Conservation (phyloP, 108 stramenopile genomes). For the Schizochytrium sp. region DNA sequence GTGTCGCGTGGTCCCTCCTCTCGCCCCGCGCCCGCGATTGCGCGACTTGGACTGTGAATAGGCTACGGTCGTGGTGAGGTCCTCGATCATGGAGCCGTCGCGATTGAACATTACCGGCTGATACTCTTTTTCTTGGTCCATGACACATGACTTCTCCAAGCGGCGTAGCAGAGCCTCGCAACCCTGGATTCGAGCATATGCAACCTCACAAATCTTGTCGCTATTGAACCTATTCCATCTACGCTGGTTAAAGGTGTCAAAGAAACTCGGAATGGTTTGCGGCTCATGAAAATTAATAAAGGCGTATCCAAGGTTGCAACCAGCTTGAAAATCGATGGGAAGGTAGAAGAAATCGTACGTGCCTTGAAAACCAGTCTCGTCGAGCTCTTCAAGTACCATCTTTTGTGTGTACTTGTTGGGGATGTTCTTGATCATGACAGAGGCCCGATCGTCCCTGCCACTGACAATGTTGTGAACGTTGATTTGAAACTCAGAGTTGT, state of each 20-base stretch:
- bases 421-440: conserved; percentile 97
- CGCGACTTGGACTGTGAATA: not conserved
- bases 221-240: conserved; percentile 91
- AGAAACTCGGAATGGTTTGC: conserved; percentile 75
- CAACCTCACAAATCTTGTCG: conserved; percentile 94
- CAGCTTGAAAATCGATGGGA: conserved; percentile 98
- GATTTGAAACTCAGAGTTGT: conserved; percentile 36
- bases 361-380: conserved; percentile 60
- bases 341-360: conserved; percentile 91
- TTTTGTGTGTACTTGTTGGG: conserved; percentile 99
- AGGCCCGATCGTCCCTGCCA: conserved; percentile 80
- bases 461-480: conserved; percentile 60
- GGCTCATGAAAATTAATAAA: conserved; percentile 93
- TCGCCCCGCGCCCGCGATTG: too few relatives aligned
- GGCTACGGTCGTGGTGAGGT: not conserved
- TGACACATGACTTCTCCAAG: conserved; percentile 91
- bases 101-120: conserved; percentile 63
- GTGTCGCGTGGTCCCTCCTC: too few relatives aligned
- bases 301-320: conserved; percentile 96
- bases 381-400: conserved; percentile 89
- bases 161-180: conserved; percentile 91
- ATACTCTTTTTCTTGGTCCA: conserved; percentile 95
- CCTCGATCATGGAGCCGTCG: conserved; percentile 13
- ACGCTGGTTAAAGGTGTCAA: conserved; percentile 74
- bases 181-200: conserved; percentile 97